Conservation (phyloP, 441 rosid species). For the Geranium incanum region DNA sequence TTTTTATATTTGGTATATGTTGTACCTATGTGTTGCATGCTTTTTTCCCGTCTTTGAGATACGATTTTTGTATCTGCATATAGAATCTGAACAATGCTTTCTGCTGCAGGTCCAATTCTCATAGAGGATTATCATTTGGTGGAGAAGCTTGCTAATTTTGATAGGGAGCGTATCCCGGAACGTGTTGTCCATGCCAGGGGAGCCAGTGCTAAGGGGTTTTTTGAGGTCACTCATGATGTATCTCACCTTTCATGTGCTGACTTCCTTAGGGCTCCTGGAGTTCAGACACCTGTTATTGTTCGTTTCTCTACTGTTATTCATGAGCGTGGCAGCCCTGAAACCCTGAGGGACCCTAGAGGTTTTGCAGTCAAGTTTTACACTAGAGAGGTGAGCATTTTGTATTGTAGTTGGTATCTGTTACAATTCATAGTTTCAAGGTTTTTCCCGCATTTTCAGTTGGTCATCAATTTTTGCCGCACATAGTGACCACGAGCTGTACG, state of each 20-base stretch:
- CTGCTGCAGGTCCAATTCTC: conserved; percentile 65
- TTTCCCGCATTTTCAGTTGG: too few species aligned
- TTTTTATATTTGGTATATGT: neutral
- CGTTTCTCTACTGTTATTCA: conserved; percentile 85
- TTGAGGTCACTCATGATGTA: conserved; percentile 56
- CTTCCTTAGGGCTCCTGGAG: conserved; percentile 87
- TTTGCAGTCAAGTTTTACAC: conserved; percentile 97
- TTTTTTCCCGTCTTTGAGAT: too few species aligned
- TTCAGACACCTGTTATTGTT: conserved; percentile 81
- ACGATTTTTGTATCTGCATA: neutral
- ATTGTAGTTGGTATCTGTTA: neutral
- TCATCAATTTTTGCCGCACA: too few species aligned
- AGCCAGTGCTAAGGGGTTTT: conserved; percentile 20
- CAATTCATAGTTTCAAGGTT: neutral
- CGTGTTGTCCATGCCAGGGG: conserved; percentile 98
- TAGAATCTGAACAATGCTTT: neutral
- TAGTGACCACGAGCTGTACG: too few species aligned
- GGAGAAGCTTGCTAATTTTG: too few species aligned
- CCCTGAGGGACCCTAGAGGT: conserved; percentile 90
- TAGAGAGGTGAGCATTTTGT: conserved; percentile 54
- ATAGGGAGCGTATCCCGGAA: conserved; percentile 39
- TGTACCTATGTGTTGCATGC: neutral
- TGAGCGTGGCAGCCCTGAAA: conserved; percentile 90
- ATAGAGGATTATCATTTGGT: too few species aligned
- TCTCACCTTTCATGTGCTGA: conserved; percentile 77